Percentiles rank a stretch among this genome's conserved stretches.
Evolutionary conservation across 2,329 filamentous ascomycete genomes (phyloP).

Genomic region (Metarhizium robertsii): DNA sequence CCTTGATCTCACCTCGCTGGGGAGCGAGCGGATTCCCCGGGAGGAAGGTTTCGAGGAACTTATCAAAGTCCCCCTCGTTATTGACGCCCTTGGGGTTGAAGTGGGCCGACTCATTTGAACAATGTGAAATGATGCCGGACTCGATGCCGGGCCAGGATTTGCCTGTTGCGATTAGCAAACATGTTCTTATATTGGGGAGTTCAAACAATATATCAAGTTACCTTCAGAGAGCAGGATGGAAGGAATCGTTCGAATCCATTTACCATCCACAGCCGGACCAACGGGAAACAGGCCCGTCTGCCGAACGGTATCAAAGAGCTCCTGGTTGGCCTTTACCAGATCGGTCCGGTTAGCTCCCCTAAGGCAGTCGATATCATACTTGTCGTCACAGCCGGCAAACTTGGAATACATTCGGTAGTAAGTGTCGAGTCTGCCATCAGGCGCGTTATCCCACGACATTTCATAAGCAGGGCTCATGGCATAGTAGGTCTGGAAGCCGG

Average conservation of each 20-base stretch:
- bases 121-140: neutral
- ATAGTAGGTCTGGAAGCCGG: conserved; percentile 24
- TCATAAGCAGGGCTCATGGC: conserved; percentile 9
- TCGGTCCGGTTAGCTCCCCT: neutral
- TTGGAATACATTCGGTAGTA: conserved; percentile 3
- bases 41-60: neutral
- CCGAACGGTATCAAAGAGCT: conserved; percentile 2
- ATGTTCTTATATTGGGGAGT: no score
- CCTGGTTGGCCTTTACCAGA: conserved; percentile 4
- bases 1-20: neutral
- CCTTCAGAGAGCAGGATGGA: neutral
- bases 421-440: conserved; percentile 6
- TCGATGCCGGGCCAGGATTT: neutral
- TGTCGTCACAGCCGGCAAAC: neutral
- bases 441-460: conserved; percentile 10
- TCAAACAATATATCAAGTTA: neutral
- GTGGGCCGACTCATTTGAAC: neutral
- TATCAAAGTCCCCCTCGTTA: neutral
- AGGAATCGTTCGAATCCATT: neutral
- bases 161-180: neutral
- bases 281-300: conserved; percentile 10
- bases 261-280: conserved; percentile 8
- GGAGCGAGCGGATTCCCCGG: neutral
- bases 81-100: neutral
- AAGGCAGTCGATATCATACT: conserved; percentile 8